Evolutionary conservation across 441 rosid genomes (phyloP).

Genomic region (Melastoma candidum): DNA sequence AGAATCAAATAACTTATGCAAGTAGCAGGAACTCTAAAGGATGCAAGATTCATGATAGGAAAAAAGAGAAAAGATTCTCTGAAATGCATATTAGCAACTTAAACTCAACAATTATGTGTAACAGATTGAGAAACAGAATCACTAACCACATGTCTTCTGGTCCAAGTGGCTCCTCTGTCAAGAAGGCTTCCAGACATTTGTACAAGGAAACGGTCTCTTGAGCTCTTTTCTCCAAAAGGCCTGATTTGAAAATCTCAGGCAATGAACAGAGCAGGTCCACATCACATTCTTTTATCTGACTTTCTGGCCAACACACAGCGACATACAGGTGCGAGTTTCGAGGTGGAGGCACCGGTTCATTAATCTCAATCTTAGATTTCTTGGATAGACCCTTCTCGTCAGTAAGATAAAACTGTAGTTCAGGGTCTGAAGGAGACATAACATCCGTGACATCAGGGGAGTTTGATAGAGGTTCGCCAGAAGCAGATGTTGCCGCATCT

Average conservation of each 20-base stretch:
- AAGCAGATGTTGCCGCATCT: conserved; percentile 21
- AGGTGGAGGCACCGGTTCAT: conserved; percentile 33
- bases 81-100: no score
- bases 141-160: conserved; percentile 90
- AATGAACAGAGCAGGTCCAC: conserved; percentile 37
- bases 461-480: no score
- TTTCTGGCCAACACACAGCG: conserved; percentile 55
- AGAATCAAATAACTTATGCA: no score
- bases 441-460: conserved; percentile 1
- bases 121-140: neutral
- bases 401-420: conserved; percentile 53
- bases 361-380: conserved; percentile 38
- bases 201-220: conserved; percentile 62
- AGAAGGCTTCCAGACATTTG: conserved; percentile 75
- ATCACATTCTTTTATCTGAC: conserved; percentile 39
- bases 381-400: conserved; percentile 57
- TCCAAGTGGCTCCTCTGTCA: conserved; percentile 79
- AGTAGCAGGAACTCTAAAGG: no score
- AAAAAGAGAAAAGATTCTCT: no score
- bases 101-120: no score
- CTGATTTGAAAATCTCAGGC: conserved; percentile 48
- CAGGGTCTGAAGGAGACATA: conserved; percentile 29
- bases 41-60: no score
- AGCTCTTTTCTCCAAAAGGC: conserved; percentile 37
- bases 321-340: conserved; percentile 33